Base-by-base conservation (phyloP, 805 yeast species). In the Lipomyces japonicus region DNA sequence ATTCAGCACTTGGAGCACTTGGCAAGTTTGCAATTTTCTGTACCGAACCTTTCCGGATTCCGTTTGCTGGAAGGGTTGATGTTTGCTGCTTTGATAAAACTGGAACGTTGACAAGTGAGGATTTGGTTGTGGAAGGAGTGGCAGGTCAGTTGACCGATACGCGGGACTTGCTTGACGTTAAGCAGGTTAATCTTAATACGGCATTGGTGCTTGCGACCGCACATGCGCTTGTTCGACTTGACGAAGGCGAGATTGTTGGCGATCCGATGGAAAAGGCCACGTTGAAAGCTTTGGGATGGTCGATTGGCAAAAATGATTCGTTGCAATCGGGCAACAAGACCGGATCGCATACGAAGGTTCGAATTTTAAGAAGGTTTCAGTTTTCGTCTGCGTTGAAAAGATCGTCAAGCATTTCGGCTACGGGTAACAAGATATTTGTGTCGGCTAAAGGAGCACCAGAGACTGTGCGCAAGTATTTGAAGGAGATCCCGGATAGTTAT, bases 191-290 rank as follows among this genome's bases (percentile, higher is more conserved):
- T 5, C 73, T 68, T 26, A 75, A 78, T 39, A 82, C 95, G 7
- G 72, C 80, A 36, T 74, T 77, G 54, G 88, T 86, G 34, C 76
- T 93, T 57, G 97, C 97, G 55, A 82, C 97, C 50, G 96, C 96
- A 31, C 98, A 93, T 68, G 97, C 98, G 25, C 76, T 93, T 58
- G 98, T 93, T 24, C 81, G 82, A 63, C 75, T 93, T 53, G 97
- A 93, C 63, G 96, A 90, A 66, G 98, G 97, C 61, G 97, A 93
- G 56, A 80, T 90, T 60, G 98, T 93, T 54, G 98, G 98, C 70
- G 98, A 93, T 65, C 97, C 98, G 57, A 91, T 93, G 97, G 98
- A 93, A 71, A 88, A 89, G 70, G 96, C 95, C 24, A 93, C 98
- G 46, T 74, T 93, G 61, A 82, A 81, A 59, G 91, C 95, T 37